Evolutionary conservation across 2,329 filamentous ascomycete species (phyloP), one percentile per base, ranked within the genome.

Genomic region (Sclerotinia minor): DNA sequence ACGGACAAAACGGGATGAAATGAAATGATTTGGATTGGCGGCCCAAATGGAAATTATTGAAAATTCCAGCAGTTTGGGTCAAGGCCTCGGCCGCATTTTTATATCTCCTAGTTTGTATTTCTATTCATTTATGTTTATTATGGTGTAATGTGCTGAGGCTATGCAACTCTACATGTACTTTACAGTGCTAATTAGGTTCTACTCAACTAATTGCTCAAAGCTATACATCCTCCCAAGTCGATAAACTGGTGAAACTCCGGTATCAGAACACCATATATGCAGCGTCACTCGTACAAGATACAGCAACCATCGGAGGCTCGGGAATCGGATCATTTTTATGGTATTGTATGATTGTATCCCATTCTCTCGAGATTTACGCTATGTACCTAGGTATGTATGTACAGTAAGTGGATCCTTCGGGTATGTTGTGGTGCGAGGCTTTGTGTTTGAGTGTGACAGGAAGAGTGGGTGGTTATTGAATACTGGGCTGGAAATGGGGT

Each of bases 271-370:
- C 24, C 45, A 41, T 15, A 50, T 61, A 38, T 32, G 58, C 45
- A 61, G 15, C 5, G 1, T 19, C 8, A 7, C 6, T 50, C 21
- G 45, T 5, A 50, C 58, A 19, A 61, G 58, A 61, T 61, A 50
- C 45, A 50, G 45, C 44, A 49, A 24, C 1, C 17, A 49, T 61
- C 58, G 45, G 58, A 61, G 58, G 26, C 58, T 61, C 45, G 58
- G 58, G 58, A 61, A 50, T 61, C 58, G 58, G 58, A 38, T 61
- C 58, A 61, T 61, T 61, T 32, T 21, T 26, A 24, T 38, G 35
- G 58, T 26, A 19, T 35, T 26, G 45, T 26, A n/a, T 41, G 21
- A 19, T 35, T 26, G 45, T 26, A n/a, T 41, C 38, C 13, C 38
- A 41, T 17, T 41, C 38, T 41, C 38, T 41, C 3, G 5, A 41